Evolutionary conservation across 129 eudicot species (phyloP), one percentile per base, ranked within the genome.

Genomic region (Arctium lappa): DNA sequence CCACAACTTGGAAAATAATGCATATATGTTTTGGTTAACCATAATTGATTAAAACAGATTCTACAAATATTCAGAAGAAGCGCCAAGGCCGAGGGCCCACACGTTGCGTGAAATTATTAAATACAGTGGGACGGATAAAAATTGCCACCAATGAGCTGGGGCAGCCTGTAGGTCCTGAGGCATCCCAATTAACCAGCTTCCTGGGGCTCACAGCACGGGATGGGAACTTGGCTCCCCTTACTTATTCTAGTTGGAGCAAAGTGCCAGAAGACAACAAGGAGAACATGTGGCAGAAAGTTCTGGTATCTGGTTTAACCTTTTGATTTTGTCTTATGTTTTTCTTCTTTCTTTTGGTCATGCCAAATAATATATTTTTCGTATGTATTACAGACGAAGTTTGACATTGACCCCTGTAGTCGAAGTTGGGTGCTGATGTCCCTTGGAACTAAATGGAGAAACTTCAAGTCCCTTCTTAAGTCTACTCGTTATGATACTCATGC

Each of bases 251-350:
- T 80, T 90, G 94, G 94, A 84, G 85, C 72, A 79, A 84, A 77
- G 68, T 90, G 82, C 94, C 94, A 1, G 82, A 86, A 40, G 91
- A 81, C 63, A 88, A 78, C 69, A 90, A 90, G 84, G 91, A 90
- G 84, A 81, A 56, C 32, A 86, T 88, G 90, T 90, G 94, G 94
- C 84, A 90, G 87, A 84, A 90, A 86, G 92, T 89, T 66, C 82
- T 84, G 92, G 92, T 77, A 77, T 77, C 62, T 46, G 56, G 32
- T 53, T 13, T 33, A 30, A 37, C 31, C 5, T 30, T 80, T 56
- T 5, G 7, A 9, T 16, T 27, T 12, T 65, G 8, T 46, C 34
- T 77, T 69, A 27, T 16, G 69, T 12, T 50, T 73, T 11, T n/a
- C 37, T 73, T 34, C 34, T 34, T 73, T 16, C 27, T 34, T 29